A percentile compares a stretch with the other conserved stretches of the same genome.
Conservation (phyloP, 176 grass and related monocot species). For the Triticum dicoccoides region DNA sequence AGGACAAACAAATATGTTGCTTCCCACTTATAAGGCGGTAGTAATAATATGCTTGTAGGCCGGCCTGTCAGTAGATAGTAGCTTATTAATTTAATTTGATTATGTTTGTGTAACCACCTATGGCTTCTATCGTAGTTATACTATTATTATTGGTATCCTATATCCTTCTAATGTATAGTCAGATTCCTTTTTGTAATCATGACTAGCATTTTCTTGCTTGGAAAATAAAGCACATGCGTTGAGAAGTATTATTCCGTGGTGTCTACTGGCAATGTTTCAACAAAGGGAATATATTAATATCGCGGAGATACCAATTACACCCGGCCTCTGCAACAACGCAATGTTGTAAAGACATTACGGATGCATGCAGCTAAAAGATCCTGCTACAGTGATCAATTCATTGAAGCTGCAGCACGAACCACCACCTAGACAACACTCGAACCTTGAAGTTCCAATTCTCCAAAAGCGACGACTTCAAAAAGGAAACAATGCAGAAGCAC, state of each 20-base stretch:
- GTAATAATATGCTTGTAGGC: neutral
- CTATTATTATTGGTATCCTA: neutral
- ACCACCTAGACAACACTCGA: too few relatives aligned
- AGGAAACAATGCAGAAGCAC: too few relatives aligned
- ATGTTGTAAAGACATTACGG: too few relatives aligned
- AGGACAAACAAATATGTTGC: constrained; percentile 46
- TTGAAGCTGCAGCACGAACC: too few relatives aligned
- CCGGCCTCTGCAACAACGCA: too few relatives aligned
- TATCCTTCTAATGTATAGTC: neutral
- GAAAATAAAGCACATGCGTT: constrained; percentile 5
- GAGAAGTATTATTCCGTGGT: neutral
- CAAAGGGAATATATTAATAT: too few relatives aligned
- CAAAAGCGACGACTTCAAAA: too few relatives aligned
- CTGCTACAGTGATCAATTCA: too few relatives aligned
- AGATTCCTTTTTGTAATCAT: constrained; percentile 6
- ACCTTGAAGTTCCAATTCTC: too few relatives aligned
- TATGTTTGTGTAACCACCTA: neutral
- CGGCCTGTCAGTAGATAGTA: constrained; percentile 32
- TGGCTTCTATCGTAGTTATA: neutral
- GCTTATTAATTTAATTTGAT: constrained; percentile 23
- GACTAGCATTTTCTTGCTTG: constrained; percentile 27
- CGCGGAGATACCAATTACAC: too few relatives aligned
- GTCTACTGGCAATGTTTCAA: neutral
- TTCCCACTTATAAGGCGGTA: constrained; percentile 40
- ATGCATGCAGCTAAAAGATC: too few relatives aligned